A percentile compares a stretch with the other conserved stretches of the same genome.
Conservation (phyloP, 2,329 filamentous ascomycete species). For the Colletotrichum sp. region DNA sequence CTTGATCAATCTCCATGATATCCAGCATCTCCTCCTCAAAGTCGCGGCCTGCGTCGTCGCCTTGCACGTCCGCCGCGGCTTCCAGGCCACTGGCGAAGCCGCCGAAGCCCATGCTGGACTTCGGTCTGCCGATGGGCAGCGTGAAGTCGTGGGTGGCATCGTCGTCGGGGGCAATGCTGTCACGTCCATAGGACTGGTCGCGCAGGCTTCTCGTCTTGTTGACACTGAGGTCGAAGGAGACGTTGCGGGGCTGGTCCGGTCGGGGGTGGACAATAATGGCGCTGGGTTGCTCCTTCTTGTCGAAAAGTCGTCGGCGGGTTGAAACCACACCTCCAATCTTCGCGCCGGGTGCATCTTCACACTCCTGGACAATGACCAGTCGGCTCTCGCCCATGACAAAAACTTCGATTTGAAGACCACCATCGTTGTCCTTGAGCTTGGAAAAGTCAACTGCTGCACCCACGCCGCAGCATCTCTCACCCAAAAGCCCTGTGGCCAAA, state of each 20-base stretch:
- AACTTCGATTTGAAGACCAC: constrained; percentile 56
- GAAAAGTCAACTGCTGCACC: constrained; percentile 45
- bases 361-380: constrained; percentile 59
- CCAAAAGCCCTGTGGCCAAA: constrained; percentile 57
- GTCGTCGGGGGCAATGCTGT: constrained; percentile 2
- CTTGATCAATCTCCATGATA: constrained; percentile 69
- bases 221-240: constrained; percentile 57
- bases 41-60: constrained; percentile 55
- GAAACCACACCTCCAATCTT: constrained; percentile 41
- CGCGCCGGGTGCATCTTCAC: constrained; percentile 50
- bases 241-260: constrained; percentile 37
- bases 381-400: constrained; percentile 61
- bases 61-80: constrained; percentile 56
- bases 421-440: constrained; percentile 32
- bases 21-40: constrained; percentile 67
- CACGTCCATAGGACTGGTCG: neutral
- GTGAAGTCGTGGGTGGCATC: constrained; percentile 24
- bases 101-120: constrained; percentile 53
- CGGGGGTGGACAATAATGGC: constrained; percentile 62
- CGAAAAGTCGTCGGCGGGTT: constrained; percentile 31
- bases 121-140: constrained; percentile 31
- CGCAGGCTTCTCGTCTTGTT: constrained; percentile 31
- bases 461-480: constrained; percentile 61
- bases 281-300: constrained; percentile 41
- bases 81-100: constrained; percentile 57